A percentile compares a stretch with the other conserved stretches of the same genome.
These are phyloP conservation scores for Teratosphaeria zuluensis DNA, from an alignment of 2,329 filamentous ascomycete species.

Conservation along the genomic window DNA sequence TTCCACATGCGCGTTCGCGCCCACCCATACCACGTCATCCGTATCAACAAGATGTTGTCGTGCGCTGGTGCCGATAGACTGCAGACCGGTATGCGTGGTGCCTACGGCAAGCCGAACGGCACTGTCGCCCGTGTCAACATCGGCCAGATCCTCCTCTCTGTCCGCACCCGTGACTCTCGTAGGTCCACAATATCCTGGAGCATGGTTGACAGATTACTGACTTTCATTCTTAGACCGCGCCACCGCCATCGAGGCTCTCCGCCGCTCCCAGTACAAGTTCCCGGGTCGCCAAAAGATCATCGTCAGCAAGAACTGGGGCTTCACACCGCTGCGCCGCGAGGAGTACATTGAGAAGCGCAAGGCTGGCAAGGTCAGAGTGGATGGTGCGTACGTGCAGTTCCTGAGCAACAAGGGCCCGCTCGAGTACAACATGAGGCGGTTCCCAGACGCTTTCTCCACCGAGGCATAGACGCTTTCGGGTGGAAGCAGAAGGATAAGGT, in stretches of 20 bases:
- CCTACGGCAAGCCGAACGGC: slow-evolving; percentile 99
- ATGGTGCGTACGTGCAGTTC: slow-evolving; percentile 99
- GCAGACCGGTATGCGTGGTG: slow-evolving; percentile 99
- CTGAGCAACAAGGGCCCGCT: slow-evolving; percentile 85
- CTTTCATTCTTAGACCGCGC: slow-evolving; percentile 55
- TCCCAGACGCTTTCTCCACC: slow-evolving; percentile 76
- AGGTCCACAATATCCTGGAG: too few species aligned
- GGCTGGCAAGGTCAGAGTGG: slow-evolving; percentile 85
- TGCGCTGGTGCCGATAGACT: slow-evolving; percentile 99
- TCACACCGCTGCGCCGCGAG: slow-evolving; percentile 94
- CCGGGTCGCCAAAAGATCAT: slow-evolving; percentile 99
- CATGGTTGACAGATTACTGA: too few species aligned
- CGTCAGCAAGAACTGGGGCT: slow-evolving; percentile 99
- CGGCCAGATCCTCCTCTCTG: slow-evolving; percentile 94
- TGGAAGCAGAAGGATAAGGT: neutral
- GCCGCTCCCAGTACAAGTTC: slow-evolving; percentile 99
- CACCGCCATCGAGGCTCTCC: slow-evolving; percentile 93
- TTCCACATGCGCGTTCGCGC: slow-evolving; percentile 68
- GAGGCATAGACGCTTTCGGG: slow-evolving; percentile 21
- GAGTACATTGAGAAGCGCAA: slow-evolving; percentile 96
- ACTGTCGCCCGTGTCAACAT: slow-evolving; percentile 99
- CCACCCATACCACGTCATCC: slow-evolving; percentile 99
- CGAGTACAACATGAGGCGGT: slow-evolving; percentile 79
- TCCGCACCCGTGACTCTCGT: slow-evolving; percentile 92
- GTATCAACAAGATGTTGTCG: slow-evolving; percentile 99